Percentiles rank a stretch among this genome's conserved stretches.
Evolutionary conservation across 2,329 filamentous ascomycete genomes (phyloP).

Genomic region (Aspergillus clavatus): DNA sequence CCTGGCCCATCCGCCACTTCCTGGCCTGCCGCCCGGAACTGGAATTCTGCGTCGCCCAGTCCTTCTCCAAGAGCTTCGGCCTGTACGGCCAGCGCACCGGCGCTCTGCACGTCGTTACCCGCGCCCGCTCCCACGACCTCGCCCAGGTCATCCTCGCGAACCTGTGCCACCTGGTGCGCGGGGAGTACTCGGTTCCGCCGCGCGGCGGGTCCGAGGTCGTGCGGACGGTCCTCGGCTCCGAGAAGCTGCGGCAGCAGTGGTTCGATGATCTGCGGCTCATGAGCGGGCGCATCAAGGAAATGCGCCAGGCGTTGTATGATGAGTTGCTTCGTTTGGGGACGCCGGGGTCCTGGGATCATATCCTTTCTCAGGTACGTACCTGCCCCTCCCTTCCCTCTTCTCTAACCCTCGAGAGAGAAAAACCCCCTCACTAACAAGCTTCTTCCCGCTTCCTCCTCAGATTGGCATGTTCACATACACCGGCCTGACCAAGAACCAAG

Average conservation of each 20-base stretch:
- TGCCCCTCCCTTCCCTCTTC: too few relatives aligned
- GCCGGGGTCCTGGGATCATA: constrained; percentile 15
- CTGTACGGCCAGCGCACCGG: constrained; percentile 20
- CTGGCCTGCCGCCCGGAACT: constrained; percentile 66
- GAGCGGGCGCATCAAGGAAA: constrained; percentile 85
- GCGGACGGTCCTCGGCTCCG: constrained; percentile 71
- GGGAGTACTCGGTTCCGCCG: constrained; percentile 88
- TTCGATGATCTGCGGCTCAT: constrained; percentile 82
- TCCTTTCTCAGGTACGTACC: constrained; percentile 12
- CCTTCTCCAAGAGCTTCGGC: constrained; percentile 53
- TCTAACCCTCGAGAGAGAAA: too few relatives aligned
- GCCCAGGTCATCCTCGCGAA: constrained; percentile 66
- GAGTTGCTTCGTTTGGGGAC: constrained; percentile 40
- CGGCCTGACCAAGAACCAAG: constrained; percentile 12
- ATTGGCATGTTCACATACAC: constrained; percentile 21
- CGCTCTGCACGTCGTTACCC: constrained; percentile 35
- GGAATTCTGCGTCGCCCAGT: constrained; percentile 51
- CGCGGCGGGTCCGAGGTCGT: constrained; percentile 87
- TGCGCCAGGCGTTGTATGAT: constrained; percentile 70
- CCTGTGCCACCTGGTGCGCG: constrained; percentile 13
- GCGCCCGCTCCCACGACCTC: constrained; percentile 55
- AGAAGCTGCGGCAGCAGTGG: constrained; percentile 75
- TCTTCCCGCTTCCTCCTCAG: too few relatives aligned
- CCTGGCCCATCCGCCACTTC: constrained; percentile 24
- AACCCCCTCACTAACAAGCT: too few relatives aligned